Evolutionary conservation across 306 rosid genomes (phyloP).

Genomic region (Gynostemma pentaphyllum): DNA sequence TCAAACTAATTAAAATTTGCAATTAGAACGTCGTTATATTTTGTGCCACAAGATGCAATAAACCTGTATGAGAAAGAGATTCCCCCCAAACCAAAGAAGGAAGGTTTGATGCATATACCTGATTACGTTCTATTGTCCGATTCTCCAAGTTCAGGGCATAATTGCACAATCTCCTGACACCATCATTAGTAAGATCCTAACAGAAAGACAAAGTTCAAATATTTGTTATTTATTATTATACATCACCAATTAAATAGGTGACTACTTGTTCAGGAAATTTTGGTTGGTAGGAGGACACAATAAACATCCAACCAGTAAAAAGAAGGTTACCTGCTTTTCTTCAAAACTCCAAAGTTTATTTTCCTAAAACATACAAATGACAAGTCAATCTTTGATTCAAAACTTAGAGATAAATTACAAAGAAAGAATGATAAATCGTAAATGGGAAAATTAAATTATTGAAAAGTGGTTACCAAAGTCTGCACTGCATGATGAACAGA

Average conservation of each 20-base stretch:
- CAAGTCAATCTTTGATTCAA: constrained; percentile 15
- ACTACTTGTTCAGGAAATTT: neutral
- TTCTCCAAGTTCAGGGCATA: constrained; percentile 34
- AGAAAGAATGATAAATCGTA: neutral
- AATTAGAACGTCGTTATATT: neutral
- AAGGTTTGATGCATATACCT: constrained; percentile 42
- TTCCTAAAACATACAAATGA: constrained; percentile 36
- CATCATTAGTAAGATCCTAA: constrained; percentile 43
- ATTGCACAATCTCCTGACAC: constrained; percentile 44
- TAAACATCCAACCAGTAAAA: neutral
- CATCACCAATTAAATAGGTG: neutral
- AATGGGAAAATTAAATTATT: neutral
- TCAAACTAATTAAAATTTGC: neutral
- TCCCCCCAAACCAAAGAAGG: neutral
- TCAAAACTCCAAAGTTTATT: constrained; percentile 54
- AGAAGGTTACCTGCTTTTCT: constrained; percentile 61
- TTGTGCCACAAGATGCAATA: neutral
- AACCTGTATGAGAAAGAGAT: neutral
- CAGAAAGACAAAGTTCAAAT: constrained; percentile 16
- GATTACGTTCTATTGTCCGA: constrained; percentile 30
- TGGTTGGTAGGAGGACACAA: neutral
- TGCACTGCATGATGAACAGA: constrained; percentile 37
- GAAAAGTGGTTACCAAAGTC: constrained; percentile 41
- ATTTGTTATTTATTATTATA: constrained; percentile 15
- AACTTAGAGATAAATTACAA: neutral